Percentiles rank a stretch among this genome's conserved stretches.
These are phyloP conservation scores for Teratosphaeria zuluensis DNA, from an alignment of 2,329 filamentous ascomycete species.

Conservation along the genomic window DNA sequence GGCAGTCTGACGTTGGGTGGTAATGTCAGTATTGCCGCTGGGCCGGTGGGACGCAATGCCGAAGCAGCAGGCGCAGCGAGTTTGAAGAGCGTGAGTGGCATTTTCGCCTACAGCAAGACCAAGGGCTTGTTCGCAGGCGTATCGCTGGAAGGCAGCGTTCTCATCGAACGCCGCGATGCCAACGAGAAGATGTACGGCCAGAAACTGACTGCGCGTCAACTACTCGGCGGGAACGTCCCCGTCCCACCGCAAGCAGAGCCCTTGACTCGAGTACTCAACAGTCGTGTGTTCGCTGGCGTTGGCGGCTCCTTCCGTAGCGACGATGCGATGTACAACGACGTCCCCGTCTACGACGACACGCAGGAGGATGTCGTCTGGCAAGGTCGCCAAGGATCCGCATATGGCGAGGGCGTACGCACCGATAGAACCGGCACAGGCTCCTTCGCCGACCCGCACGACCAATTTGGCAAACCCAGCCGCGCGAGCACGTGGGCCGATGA, in stretches of 20 bases:
- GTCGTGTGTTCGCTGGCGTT: slow-evolving; percentile 68
- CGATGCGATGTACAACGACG: slow-evolving; percentile 83
- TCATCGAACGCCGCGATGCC: slow-evolving; percentile 90
- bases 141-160: slow-evolving; percentile 81
- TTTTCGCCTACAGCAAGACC: slow-evolving; percentile 97
- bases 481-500: slow-evolving; percentile 68
- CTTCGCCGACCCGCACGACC: slow-evolving; percentile 29
- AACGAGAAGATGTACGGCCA: slow-evolving; percentile 93
- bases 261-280: slow-evolving; percentile 76
- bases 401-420: slow-evolving; percentile 54
- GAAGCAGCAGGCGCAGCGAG: slow-evolving; percentile 93
- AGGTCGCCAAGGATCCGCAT: slow-evolving; percentile 59
- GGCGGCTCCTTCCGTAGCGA: slow-evolving; percentile 36
- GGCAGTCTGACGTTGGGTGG: slow-evolving; percentile 88
- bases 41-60: slow-evolving; percentile 86
- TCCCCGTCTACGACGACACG: slow-evolving; percentile 74
- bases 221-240: slow-evolving; percentile 68
- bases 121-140: slow-evolving; percentile 96
- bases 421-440: slow-evolving; percentile 36
- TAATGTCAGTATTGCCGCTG: slow-evolving; percentile 91
- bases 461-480: slow-evolving; percentile 50
- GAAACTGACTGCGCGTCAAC: slow-evolving; percentile 67
- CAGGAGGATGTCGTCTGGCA: slow-evolving; percentile 82
- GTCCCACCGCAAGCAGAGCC: slow-evolving; percentile 75
- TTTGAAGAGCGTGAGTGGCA: slow-evolving; percentile 75